These are phyloP conservation scores for Rheum nobile DNA, from an alignment of 148 eudicot genomes.

Conservation along the genomic window DNA sequence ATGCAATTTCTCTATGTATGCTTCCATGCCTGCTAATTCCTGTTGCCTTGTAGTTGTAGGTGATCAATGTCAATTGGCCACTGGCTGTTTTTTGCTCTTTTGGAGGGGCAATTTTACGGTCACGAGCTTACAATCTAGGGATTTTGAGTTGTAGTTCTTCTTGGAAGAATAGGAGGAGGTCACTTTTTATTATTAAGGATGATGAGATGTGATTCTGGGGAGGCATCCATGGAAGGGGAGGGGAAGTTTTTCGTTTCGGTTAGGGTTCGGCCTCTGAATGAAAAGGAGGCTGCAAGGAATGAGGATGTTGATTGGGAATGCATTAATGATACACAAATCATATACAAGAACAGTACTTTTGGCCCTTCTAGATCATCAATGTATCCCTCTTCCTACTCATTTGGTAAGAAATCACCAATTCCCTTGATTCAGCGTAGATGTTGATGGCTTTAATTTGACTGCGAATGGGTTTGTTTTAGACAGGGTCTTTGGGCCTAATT, in stretches of 20 bases:
- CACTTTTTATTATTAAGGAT: background rate
- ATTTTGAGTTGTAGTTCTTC: background rate
- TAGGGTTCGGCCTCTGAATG: slow-evolving; percentile 79
- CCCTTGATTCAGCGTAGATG: slow-evolving; percentile 1
- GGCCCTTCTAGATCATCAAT: slow-evolving; percentile 61
- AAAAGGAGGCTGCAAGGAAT: slow-evolving; percentile 48
- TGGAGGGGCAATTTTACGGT: background rate
- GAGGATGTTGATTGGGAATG: slow-evolving; percentile 94
- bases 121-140: background rate
- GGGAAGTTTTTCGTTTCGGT: slow-evolving; percentile 84
- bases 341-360: slow-evolving; percentile 43
- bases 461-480: slow-evolving; percentile 32
- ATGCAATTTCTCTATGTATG: background rate
- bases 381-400: slow-evolving; percentile 67
- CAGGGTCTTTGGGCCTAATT: slow-evolving; percentile 55
- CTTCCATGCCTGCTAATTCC: too few species aligned
- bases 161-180: background rate
- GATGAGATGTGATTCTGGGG: background rate
- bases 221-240: background rate
- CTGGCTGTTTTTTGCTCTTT: background rate
- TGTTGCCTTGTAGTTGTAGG: background rate
- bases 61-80: background rate
- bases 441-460: slow-evolving; percentile 11
- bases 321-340: slow-evolving; percentile 40
- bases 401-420: slow-evolving; percentile 37